phyloP scores from a whole-genome alignment of 768 basidiomycete species.

The Mycena belliarum region DNA sequence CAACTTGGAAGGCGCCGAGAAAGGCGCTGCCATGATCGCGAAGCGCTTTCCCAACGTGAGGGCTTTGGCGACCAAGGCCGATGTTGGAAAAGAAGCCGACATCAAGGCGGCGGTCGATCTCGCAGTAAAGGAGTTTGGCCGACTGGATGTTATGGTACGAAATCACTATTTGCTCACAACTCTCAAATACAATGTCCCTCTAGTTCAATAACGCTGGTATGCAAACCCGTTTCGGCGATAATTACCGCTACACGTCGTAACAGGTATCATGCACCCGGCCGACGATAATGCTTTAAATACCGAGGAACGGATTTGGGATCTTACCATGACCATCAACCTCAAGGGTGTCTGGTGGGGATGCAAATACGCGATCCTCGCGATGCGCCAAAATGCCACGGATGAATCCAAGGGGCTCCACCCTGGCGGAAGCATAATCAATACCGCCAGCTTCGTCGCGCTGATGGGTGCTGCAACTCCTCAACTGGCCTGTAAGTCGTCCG shows the following conservation, averaged over 20 bases:
- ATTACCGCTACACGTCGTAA: not conserved
- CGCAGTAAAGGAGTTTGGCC: slow-evolving; percentile 85
- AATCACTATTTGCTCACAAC: not conserved
- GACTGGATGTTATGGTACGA: slow-evolving; percentile 90
- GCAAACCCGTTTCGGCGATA: not conserved
- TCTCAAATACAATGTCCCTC: not conserved
- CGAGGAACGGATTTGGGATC: slow-evolving; percentile 94
- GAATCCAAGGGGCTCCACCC: slow-evolving; percentile 73
- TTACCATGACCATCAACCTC: slow-evolving; percentile 91
- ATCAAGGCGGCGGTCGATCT: slow-evolving; percentile 79
- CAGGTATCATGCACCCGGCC: slow-evolving; percentile 96
- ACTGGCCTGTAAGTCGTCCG: slow-evolving; percentile 78
- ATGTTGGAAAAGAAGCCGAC: slow-evolving; percentile 88
- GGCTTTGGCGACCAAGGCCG: slow-evolving; percentile 70
- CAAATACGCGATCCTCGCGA: slow-evolving; percentile 95
- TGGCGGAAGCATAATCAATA: slow-evolving; percentile 96
- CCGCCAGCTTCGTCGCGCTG: slow-evolving; percentile 94
- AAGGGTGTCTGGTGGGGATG: slow-evolving; percentile 99
- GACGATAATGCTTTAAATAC: slow-evolving; percentile 97
- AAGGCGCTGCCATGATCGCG: slow-evolving; percentile 61
- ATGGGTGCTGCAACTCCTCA: slow-evolving; percentile 98
- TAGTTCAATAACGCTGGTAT: slow-evolving; percentile 91
- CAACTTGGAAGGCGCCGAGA: slow-evolving; percentile 73
- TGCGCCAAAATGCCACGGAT: slow-evolving; percentile 90
- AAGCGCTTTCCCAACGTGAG: slow-evolving; percentile 69